Conservation (phyloP, 441 rosid genomes). For the Pelargonium fulgidum region DNA sequence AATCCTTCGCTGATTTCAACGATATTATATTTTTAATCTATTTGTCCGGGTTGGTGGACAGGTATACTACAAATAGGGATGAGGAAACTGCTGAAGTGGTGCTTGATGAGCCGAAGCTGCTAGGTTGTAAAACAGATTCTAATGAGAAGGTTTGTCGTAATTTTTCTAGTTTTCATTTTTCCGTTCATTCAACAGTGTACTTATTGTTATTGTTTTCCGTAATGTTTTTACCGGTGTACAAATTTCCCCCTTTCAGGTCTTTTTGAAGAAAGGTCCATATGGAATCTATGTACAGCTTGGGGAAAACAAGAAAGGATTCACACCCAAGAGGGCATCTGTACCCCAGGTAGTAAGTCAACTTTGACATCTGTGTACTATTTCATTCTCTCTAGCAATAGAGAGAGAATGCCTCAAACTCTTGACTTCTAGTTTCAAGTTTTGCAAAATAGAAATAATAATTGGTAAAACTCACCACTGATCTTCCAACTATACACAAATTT, state of each 20-base stretch:
- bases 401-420: background rate
- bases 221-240: too few species aligned
- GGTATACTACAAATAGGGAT: slow-evolving; percentile 79
- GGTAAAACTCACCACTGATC: too few species aligned
- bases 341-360: slow-evolving; percentile 45
- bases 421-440: background rate
- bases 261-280: slow-evolving; percentile 88
- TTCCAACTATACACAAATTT: too few species aligned
- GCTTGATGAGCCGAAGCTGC: slow-evolving; percentile 74
- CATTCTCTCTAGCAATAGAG: slow-evolving; percentile 8
- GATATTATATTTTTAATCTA: background rate
- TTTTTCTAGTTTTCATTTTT: slow-evolving; percentile 7
- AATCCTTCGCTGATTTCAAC: background rate
- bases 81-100: slow-evolving; percentile 54
- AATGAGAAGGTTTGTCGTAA: slow-evolving; percentile 65
- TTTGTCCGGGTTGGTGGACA: slow-evolving; percentile 27
- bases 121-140: slow-evolving; percentile 77
- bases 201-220: too few species aligned
- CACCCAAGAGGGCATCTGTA: slow-evolving; percentile 73
- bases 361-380: too few species aligned
- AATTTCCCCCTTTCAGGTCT: slow-evolving; percentile 43
- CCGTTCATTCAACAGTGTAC: background rate
- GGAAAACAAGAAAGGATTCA: slow-evolving; percentile 65
- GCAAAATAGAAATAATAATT: background rate
- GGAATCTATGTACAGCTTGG: slow-evolving; percentile 93